Evolutionary conservation across 805 yeast genomes (phyloP).

Genomic region (Starmerella geochares): DNA sequence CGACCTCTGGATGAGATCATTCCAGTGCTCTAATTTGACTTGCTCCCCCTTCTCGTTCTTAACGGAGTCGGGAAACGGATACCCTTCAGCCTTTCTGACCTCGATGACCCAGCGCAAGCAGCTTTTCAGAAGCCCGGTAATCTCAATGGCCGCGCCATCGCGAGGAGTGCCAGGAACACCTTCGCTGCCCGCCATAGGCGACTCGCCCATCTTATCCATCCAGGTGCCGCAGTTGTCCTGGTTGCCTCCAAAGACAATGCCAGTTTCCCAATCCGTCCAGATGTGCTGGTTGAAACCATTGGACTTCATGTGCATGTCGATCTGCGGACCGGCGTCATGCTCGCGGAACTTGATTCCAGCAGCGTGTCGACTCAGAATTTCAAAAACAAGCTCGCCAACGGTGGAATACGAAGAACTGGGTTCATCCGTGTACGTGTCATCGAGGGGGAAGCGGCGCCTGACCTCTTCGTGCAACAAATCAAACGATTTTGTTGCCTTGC

Average conservation of each 20-base stretch:
- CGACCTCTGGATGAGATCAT: slow-evolving; percentile 51
- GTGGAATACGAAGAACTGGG: slow-evolving; percentile 68
- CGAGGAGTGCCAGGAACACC: slow-evolving; percentile 98
- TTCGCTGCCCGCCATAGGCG: slow-evolving; percentile 64
- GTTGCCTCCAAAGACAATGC: slow-evolving; percentile 82
- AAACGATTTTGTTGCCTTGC: slow-evolving; percentile 48
- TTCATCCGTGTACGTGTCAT: slow-evolving; percentile 62
- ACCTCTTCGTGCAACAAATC: slow-evolving; percentile 60
- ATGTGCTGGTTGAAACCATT: slow-evolving; percentile 84
- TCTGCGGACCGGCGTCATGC: slow-evolving; percentile 82
- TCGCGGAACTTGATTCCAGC: slow-evolving; percentile 78
- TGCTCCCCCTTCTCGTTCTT: slow-evolving; percentile 46
- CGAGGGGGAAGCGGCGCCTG: slow-evolving; percentile 75
- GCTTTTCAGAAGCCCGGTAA: slow-evolving; percentile 79
- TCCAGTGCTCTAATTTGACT: slow-evolving; percentile 61
- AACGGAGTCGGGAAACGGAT: slow-evolving; percentile 46
- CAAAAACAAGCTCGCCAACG: slow-evolving; percentile 68
- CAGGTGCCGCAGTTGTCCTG: slow-evolving; percentile 94
- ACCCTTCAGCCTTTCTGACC: slow-evolving; percentile 44
- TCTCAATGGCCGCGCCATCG: slow-evolving; percentile 93
- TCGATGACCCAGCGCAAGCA: slow-evolving; percentile 66
- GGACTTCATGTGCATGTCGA: slow-evolving; percentile 86
- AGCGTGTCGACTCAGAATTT: slow-evolving; percentile 80
- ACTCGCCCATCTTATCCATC: slow-evolving; percentile 99
- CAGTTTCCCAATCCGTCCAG: slow-evolving; percentile 77